Base-by-base conservation (phyloP, 2,329 filamentous ascomycete genomes). In the Stachybotrys chlorohalonatus region DNA sequence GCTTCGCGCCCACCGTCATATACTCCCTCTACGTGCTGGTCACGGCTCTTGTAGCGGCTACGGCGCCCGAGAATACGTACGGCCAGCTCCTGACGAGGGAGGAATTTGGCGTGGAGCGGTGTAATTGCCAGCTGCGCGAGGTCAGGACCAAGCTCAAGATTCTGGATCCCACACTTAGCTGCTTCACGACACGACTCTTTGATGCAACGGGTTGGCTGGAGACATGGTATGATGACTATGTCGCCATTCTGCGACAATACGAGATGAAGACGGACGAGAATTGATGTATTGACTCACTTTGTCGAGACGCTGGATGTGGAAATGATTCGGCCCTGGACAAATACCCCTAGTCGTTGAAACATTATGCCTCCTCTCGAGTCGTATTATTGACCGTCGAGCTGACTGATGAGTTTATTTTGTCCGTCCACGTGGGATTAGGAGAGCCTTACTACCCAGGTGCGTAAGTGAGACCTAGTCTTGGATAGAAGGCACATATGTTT, bases 11-110 rank as follows among this genome's bases (percentile, higher is more conserved):
- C 3, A 53, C 53, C 8, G 59, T 59, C 39, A 55, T 56, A 45
- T 61, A 61, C 31, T 47, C 54, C 6, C 53, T 61, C 1, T 61
- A 54, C 31, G 57, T 61, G 11, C 55, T 61, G 8, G 54, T 61
- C 52, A 61, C 59, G 8, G 49, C 47, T 1, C 58, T 56, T 11
- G 57, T 61, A 48, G 59, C 59, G 50, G 53, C 58, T 31, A 54
- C 59, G 16, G 59, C 55, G 8, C 59, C 59, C 0, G 55, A 52
- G 9, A 61, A 59, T 36, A 53, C 52, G 4, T 53, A 53, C 31
- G 45, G 52, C 32, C 45, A 48, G 30, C 24, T 6, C 13, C 13
- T 53, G 9, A 13, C 17, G 7, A 31, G 13, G 31, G 52, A 53
- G 1, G 39, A 30, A 24, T 48, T 53, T n/a, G 1, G 46, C 2